Percentiles rank a stretch among this genome's conserved stretches.
phyloP scores from a whole-genome alignment of 805 yeast genomes.

The Yarrowia deformans region DNA sequence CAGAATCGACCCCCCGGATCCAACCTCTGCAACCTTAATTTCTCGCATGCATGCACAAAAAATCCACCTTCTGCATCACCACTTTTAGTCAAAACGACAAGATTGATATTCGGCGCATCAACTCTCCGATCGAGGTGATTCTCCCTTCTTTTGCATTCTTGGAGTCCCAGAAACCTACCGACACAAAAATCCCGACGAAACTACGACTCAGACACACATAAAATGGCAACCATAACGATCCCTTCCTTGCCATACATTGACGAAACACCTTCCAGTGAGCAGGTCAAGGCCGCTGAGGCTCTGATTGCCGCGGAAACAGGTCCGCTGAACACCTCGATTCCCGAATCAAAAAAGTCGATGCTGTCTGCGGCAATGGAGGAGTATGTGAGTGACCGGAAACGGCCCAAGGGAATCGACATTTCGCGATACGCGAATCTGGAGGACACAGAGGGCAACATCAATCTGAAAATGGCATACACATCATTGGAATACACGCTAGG shows the following conservation, averaged over 20 bases:
- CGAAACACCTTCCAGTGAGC: conserved; percentile 22
- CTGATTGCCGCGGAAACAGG: conserved; percentile 35
- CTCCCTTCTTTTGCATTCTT: not conserved
- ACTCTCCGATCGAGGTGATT: not conserved
- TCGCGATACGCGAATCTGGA: conserved; percentile 45
- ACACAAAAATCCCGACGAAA: not conserved
- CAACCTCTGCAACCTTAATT: not conserved
- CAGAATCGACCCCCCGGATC: not conserved
- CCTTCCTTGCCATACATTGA: conserved; percentile 40
- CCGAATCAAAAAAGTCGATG: conserved; percentile 1
- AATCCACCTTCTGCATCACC: conserved; percentile 16
- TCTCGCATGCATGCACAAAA: not conserved
- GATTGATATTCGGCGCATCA: conserved; percentile 1
- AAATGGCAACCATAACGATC: not conserved
- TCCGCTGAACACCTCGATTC: conserved; percentile 11
- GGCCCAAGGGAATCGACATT: conserved; percentile 45
- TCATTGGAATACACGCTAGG: conserved; percentile 46
- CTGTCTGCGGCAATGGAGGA: conserved; percentile 34
- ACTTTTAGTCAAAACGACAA: not conserved
- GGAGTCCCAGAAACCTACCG: not conserved
- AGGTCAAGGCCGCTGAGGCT: conserved; percentile 22
- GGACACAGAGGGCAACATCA: conserved; percentile 42
- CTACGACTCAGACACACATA: not conserved
- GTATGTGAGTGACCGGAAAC: conserved; percentile 22
- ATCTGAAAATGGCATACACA: conserved; percentile 43